A percentile compares a stretch with the other conserved stretches of the same genome.
phyloP scores from a whole-genome alignment of 1,284 basidiomycete genomes.

The Irpex sp. region DNA sequence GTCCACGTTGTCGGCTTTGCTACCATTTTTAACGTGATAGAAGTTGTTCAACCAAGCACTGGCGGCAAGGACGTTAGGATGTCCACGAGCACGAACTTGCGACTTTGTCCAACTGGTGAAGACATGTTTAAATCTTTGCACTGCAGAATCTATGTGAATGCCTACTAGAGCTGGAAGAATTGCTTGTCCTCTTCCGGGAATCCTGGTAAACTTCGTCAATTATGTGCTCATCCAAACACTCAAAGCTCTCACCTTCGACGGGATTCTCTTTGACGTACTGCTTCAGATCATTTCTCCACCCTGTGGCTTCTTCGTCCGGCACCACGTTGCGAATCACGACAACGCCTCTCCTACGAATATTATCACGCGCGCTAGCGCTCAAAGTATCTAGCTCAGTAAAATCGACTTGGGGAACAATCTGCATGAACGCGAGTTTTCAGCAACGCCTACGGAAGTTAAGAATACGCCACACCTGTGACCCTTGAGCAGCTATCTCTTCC shows the following conservation, averaged over 20 bases:
- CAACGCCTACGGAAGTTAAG: conserved; percentile 11
- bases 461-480: conserved; percentile 39
- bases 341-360: conserved; percentile 53
- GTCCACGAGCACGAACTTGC: conserved; percentile 70
- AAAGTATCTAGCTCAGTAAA: conserved; percentile 50
- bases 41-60: conserved; percentile 63
- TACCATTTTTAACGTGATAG: conserved; percentile 42
- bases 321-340: conserved; percentile 65
- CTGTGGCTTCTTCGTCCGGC: conserved; percentile 46
- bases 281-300: conserved; percentile 54
- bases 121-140: background rate
- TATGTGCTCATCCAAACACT: background rate
- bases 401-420: conserved; percentile 56
- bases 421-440: too few species aligned
- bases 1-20: conserved; percentile 51
- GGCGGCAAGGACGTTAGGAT: conserved; percentile 67
- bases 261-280: conserved; percentile 59
- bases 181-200: conserved; percentile 59
- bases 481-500: conserved; percentile 28
- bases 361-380: conserved; percentile 40
- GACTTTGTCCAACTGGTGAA: conserved; percentile 60
- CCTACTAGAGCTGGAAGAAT: conserved; percentile 70
- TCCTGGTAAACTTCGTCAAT: conserved; percentile 33
- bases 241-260: conserved; percentile 34
- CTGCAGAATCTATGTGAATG: conserved; percentile 2